phyloP scores from a whole-genome alignment of 2,329 filamentous ascomycete species.

The Hypoxylon sp. region DNA sequence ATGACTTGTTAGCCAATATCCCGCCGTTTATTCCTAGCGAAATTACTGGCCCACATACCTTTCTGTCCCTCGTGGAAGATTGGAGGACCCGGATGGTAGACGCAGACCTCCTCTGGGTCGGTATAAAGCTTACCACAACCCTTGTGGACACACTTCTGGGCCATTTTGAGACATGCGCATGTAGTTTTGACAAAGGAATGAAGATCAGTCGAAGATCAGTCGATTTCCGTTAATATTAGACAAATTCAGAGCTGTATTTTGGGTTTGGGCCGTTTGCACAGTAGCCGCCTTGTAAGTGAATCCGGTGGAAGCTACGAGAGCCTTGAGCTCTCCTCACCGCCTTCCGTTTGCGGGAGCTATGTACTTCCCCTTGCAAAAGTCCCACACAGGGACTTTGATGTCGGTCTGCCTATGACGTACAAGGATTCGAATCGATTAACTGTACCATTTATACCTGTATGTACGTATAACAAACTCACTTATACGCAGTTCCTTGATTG shows the following conservation, averaged over 20 bases:
- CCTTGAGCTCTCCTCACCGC: constrained; percentile 42
- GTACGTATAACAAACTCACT: neutral
- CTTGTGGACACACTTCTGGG: constrained; percentile 94
- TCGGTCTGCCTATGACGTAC: constrained; percentile 35
- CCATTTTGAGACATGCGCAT: constrained; percentile 63
- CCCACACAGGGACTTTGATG: constrained; percentile 27
- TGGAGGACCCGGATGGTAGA: constrained; percentile 93
- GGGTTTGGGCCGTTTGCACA: neutral
- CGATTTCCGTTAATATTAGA: neutral
- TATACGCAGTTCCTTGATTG: neutral
- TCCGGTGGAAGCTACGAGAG: constrained; percentile 44
- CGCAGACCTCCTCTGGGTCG: constrained; percentile 85
- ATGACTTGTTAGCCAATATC: constrained; percentile 30
- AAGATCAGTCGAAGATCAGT: constrained; percentile 7
- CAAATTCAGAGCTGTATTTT: constrained; percentile 1
- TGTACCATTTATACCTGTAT: neutral
- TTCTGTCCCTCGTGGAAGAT: constrained; percentile 99
- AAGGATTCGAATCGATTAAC: constrained; percentile 12
- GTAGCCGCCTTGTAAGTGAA: constrained; percentile 35
- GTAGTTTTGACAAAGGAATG: constrained; percentile 8
- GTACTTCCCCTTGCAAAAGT: constrained; percentile 35
- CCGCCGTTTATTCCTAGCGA: neutral
- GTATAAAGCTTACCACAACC: constrained; percentile 92
- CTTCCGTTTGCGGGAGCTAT: constrained; percentile 38
- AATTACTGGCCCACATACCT: constrained; percentile 70